Conservation (phyloP, 306 rosid genomes). For the Prunus campanulata region DNA sequence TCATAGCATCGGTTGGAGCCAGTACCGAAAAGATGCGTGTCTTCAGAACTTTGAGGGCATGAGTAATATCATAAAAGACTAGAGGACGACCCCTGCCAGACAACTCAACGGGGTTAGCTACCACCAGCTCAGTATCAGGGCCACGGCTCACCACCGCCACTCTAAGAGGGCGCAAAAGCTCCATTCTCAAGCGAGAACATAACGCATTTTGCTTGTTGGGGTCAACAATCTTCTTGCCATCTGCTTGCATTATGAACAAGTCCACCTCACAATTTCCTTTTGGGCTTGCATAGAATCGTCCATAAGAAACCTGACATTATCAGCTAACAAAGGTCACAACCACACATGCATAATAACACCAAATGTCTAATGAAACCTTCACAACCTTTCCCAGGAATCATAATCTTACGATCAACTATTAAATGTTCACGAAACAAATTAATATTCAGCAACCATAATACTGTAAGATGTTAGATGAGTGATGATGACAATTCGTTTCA, state of each 20-base stretch:
- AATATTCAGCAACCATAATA: neutral
- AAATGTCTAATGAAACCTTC: neutral
- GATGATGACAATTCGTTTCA: neutral
- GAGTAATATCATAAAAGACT: conserved; percentile 51
- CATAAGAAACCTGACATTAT: conserved; percentile 40
- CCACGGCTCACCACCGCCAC: conserved; percentile 51
- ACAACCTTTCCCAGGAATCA: no score
- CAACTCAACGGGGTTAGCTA: conserved; percentile 62
- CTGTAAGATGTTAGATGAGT: neutral
- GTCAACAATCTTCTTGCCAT: conserved; percentile 49
- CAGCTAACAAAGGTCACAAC: no score
- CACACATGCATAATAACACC: neutral
- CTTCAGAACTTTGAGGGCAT: conserved; percentile 44
- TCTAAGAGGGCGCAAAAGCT: conserved; percentile 51
- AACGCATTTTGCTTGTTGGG: conserved; percentile 39
- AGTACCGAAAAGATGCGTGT: conserved; percentile 48
- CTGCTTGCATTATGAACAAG: conserved; percentile 49
- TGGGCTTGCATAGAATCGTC: conserved; percentile 40
- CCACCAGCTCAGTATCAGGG: conserved; percentile 61
- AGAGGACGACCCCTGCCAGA: conserved; percentile 60
- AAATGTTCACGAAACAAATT: no score
- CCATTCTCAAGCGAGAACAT: conserved; percentile 51
- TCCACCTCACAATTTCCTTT: conserved; percentile 51
- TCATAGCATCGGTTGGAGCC: neutral
- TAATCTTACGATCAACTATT: neutral